Base-by-base conservation (phyloP, 371 early-diverging fungal species). In the Rhizopus stolonifer region DNA sequence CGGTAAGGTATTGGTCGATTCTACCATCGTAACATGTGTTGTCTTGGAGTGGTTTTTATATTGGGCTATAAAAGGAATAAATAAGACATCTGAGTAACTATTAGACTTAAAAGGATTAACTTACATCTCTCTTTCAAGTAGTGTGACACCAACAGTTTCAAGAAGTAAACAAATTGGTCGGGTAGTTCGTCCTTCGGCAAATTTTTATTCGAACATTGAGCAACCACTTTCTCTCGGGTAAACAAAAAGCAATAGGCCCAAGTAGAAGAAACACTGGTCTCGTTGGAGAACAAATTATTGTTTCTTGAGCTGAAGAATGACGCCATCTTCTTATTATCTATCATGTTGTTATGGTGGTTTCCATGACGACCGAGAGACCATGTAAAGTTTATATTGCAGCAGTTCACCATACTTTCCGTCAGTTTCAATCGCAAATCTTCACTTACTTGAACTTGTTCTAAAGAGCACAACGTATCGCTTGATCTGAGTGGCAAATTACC, bases 371-470 rank as follows among this genome's bases (percentile, higher is more conserved):
- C n/a, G 15, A 8, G 36, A 36, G 14, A n/a, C 36, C 36, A 36
- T 4, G 36, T 36, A 36, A 36, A 36, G 36, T 36, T 8, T 18
- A 51, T 40, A 18, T 69, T 55, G 43, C 74, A 74, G 18, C 64
- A 60, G 5, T 56, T 52, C 1, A 33, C 39, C 25, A 78, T 39
- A 26, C 38, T 54, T 14, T 69, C 61, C 21, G 49, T 58, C 19
- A 74, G 25, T 5, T 69, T 59, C 14, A 32, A 23, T 17, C 64
- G 51, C 4, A 78, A 52, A 57, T 78, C 75, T 10, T 74, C 73
- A 21, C 64, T 61, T 11, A 74, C 52, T 47, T 72, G 67, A 2
- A 78, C 61, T 33, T 65, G 74, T 26, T 78, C 75, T 23, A 70
- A 65, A 17, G 36, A 25, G 33, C 73, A 67, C 1, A 77, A 49